Evolutionary conservation across 2,329 filamentous ascomycete species (phyloP).

Genomic region (Pseudogymnoascus sp.): DNA sequence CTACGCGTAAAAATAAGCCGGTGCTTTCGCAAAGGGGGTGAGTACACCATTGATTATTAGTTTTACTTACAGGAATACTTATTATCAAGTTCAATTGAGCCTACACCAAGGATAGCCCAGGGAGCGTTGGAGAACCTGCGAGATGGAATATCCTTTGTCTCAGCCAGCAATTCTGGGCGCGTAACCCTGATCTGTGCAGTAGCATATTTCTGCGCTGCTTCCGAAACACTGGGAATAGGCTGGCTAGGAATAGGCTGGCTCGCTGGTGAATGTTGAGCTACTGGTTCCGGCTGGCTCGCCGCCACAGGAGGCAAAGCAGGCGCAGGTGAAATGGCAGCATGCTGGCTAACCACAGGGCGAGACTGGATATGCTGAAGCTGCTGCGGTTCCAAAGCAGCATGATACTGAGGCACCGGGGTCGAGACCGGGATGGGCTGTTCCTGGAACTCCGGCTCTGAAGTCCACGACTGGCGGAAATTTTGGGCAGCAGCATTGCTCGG

Average conservation of each 20-base stretch:
- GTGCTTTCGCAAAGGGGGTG: background rate
- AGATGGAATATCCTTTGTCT: conserved; percentile 15
- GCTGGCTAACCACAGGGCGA: background rate
- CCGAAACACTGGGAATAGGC: background rate
- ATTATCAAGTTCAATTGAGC: background rate
- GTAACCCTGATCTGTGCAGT: conserved; percentile 5
- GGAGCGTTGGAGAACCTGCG: conserved; percentile 22
- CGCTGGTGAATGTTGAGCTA: background rate
- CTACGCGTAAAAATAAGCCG: background rate
- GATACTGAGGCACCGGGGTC: background rate
- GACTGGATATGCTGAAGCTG: background rate
- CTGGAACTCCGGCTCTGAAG: background rate
- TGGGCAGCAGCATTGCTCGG: background rate
- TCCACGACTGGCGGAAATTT: background rate
- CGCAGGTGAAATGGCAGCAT: background rate
- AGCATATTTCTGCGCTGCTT: background rate
- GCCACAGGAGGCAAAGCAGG: background rate
- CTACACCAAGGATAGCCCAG: conserved; percentile 10
- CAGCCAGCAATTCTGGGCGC: conserved; percentile 19
- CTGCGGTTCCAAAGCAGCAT: background rate
- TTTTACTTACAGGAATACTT: background rate
- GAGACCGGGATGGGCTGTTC: background rate
- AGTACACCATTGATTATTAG: background rate
- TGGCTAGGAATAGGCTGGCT: background rate
- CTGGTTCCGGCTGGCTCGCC: background rate